These are phyloP conservation scores for Phoma herbarum DNA, from an alignment of 2,329 filamentous ascomycete species.

Conservation along the genomic window DNA sequence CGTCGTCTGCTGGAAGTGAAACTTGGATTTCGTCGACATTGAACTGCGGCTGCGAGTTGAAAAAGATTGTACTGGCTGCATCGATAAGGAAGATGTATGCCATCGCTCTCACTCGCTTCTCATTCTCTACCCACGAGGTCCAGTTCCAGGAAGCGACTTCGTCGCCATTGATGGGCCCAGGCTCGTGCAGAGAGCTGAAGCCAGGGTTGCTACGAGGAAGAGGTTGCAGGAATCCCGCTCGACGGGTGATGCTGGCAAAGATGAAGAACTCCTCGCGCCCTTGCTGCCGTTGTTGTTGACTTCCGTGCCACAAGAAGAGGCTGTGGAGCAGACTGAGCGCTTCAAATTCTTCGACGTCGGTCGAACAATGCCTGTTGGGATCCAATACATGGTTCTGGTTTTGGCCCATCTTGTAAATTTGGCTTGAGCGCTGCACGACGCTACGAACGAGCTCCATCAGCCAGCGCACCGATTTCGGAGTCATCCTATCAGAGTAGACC, in stretches of 20 bases:
- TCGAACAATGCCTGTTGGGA: conserved; percentile 49
- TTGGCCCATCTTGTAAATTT: conserved; percentile 56
- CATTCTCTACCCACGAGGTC: conserved; percentile 74
- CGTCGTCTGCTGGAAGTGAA: conserved; percentile 76
- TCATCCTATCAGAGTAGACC: conserved; percentile 73
- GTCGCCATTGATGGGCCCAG: conserved; percentile 53
- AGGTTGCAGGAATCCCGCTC: conserved; percentile 65
- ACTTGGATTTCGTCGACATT: conserved; percentile 71
- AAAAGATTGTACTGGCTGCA: conserved; percentile 72
- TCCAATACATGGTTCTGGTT: conserved; percentile 52
- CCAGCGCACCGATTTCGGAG: conserved; percentile 68
- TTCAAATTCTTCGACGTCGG: conserved; percentile 71
- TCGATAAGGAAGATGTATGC: conserved; percentile 72
- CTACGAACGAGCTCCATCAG: conserved; percentile 71
- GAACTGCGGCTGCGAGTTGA: conserved; percentile 72
- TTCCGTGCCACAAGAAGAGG: conserved; percentile 75
- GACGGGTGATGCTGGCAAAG: conserved; percentile 66
- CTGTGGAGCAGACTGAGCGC: conserved; percentile 69
- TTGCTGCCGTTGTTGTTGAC: conserved; percentile 69
- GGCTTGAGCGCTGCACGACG: conserved; percentile 66
- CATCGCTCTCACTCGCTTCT: conserved; percentile 72
- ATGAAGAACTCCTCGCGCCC: conserved; percentile 67
- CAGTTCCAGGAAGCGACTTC: conserved; percentile 68
- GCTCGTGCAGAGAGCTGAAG: conserved; percentile 69
- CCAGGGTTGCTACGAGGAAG: conserved; percentile 58